phyloP scores from a whole-genome alignment of 306 rosid species.

The Hippophae rhamnoides region DNA sequence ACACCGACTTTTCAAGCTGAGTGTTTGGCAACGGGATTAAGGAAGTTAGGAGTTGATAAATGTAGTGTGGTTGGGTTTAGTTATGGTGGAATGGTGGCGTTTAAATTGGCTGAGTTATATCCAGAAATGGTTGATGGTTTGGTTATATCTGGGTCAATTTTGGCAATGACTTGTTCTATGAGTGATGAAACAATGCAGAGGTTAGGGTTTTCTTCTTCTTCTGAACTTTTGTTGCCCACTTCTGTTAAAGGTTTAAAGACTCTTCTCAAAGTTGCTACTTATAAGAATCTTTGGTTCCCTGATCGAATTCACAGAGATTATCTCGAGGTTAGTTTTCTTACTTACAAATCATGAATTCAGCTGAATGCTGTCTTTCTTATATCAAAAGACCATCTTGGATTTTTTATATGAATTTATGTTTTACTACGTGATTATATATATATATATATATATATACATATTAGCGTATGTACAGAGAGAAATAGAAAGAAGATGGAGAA shows the following conservation, averaged over 20 bases:
- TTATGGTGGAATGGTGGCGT: slow-evolving; percentile 79
- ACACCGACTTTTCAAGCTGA: slow-evolving; percentile 64
- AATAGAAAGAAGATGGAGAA: too few relatives aligned
- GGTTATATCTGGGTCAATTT: slow-evolving; percentile 43
- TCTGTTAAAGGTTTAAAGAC: slow-evolving; percentile 39
- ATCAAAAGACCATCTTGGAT: too few relatives aligned
- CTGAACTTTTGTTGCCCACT: slow-evolving; percentile 57
- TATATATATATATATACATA: too few relatives aligned
- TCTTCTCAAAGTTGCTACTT: slow-evolving; percentile 40
- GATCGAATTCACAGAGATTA: slow-evolving; percentile 40
- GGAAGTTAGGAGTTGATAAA: slow-evolving; percentile 60
- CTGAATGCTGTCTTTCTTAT: too few relatives aligned
- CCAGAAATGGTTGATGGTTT: slow-evolving; percentile 43
- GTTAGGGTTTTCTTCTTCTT: slow-evolving; percentile 44
- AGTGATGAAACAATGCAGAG: slow-evolving; percentile 17
- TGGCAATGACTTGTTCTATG: slow-evolving; percentile 37
- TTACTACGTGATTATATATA: too few relatives aligned
- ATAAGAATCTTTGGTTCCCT: slow-evolving; percentile 50
- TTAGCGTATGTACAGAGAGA: too few relatives aligned
- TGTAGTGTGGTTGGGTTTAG: slow-evolving; percentile 67
- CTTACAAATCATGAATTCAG: not conserved
- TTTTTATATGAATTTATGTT: too few relatives aligned
- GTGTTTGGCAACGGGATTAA: slow-evolving; percentile 47
- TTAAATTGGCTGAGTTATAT: slow-evolving; percentile 50
- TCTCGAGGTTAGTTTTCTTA: slow-evolving; percentile 39